Evolutionary conservation across 1,284 basidiomycete genomes (phyloP).

Genomic region (Ustilago tritici): DNA sequence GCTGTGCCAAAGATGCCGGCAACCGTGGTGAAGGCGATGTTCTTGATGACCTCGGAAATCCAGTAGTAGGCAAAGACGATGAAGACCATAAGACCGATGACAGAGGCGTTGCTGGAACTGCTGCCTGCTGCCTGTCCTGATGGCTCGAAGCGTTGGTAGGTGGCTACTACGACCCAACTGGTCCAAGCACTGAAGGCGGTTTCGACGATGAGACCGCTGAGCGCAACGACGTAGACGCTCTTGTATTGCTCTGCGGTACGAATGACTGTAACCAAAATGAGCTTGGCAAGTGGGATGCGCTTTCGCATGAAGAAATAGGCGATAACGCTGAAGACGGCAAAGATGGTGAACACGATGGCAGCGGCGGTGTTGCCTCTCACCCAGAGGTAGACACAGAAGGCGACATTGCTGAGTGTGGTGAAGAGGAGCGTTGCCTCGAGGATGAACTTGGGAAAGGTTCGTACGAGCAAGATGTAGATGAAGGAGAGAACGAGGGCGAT

Average conservation of each 20-base stretch:
- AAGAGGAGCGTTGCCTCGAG: slow-evolving; percentile 60
- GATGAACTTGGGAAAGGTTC: slow-evolving; percentile 78
- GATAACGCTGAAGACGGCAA: slow-evolving; percentile 61
- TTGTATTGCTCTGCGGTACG: slow-evolving; percentile 60
- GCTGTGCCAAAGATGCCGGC: slow-evolving; percentile 62
- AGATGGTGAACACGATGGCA: slow-evolving; percentile 65
- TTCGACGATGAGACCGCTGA: slow-evolving; percentile 52
- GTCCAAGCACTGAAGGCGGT: slow-evolving; percentile 61
- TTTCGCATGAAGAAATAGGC: slow-evolving; percentile 65
- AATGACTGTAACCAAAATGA: slow-evolving; percentile 59
- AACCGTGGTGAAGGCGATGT: slow-evolving; percentile 61
- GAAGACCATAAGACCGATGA: slow-evolving; percentile 65
- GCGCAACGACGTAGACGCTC: slow-evolving; percentile 58
- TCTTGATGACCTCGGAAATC: slow-evolving; percentile 64
- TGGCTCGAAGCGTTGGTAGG: slow-evolving; percentile 62
- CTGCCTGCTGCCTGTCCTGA: slow-evolving; percentile 39
- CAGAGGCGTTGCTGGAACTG: slow-evolving; percentile 43
- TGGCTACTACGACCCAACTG: slow-evolving; percentile 59
- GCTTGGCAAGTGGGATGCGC: slow-evolving; percentile 62
- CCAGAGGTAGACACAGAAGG: slow-evolving; percentile 58
- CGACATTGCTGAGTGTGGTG: slow-evolving; percentile 56
- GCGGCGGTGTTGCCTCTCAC: slow-evolving; percentile 51
- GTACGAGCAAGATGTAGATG: slow-evolving; percentile 75
- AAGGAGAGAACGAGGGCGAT: slow-evolving; percentile 74
- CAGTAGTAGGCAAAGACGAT: slow-evolving; percentile 59